Percentiles rank a stretch among this genome's conserved stretches.
Conservation (phyloP, 2,329 filamentous ascomycete species). For the Fusarium bulbicola region DNA sequence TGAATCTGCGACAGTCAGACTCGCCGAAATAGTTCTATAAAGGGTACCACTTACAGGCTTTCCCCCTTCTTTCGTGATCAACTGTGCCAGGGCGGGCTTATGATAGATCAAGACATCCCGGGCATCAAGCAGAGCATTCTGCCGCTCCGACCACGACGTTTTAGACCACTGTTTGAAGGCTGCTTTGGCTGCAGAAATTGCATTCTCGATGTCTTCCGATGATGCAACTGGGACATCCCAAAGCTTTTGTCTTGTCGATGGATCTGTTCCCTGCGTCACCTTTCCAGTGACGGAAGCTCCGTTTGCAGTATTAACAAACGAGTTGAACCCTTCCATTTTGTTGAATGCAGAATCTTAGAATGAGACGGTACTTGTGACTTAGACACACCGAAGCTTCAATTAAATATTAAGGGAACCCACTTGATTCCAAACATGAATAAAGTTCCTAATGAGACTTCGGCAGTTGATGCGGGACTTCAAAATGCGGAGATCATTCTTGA, state of each 20-base stretch:
- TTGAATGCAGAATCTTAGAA: accelerated
- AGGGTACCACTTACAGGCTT: neutral
- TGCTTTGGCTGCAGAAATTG: neutral
- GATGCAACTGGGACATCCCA: conserved; percentile 12
- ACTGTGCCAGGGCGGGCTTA: neutral
- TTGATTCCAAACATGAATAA: neutral
- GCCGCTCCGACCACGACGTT: neutral
- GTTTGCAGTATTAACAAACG: neutral
- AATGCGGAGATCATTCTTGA: neutral
- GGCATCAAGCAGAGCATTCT: neutral
- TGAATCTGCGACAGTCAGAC: neutral
- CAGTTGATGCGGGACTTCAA: neutral
- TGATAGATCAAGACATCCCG: neutral
- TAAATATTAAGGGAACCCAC: neutral
- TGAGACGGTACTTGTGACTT: neutral
- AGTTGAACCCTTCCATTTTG: neutral
- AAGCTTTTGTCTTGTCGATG: neutral
- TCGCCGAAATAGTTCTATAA: accelerated
- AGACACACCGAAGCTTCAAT: accelerated
- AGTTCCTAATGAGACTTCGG: neutral
- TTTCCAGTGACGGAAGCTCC: neutral
- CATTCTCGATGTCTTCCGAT: neutral
- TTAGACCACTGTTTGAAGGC: neutral
- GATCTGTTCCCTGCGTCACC: neutral
- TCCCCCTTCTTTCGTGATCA: neutral